Conservation (phyloP, 164 flowering plant species). For the Macadamia integrifolia region DNA sequence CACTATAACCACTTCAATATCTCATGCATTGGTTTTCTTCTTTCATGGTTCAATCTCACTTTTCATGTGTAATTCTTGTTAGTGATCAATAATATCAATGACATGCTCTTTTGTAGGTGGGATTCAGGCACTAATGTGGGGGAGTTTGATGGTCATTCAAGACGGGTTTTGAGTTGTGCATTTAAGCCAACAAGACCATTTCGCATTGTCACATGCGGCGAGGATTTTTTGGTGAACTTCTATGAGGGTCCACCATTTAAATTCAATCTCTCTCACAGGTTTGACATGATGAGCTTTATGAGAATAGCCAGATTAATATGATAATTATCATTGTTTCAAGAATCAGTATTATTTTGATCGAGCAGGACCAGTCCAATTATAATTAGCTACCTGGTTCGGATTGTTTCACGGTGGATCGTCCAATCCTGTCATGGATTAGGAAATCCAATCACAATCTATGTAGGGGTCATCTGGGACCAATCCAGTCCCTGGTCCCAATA, state of each 20-base stretch:
- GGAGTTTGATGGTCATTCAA: constrained; percentile 97
- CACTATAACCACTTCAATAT: too few relatives aligned
- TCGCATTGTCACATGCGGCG: constrained; percentile 94
- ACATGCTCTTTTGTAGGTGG: constrained; percentile 59
- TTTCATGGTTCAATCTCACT: neutral
- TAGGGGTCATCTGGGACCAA: too few relatives aligned
- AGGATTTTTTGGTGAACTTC: constrained; percentile 90
- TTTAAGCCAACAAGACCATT: constrained; percentile 95
- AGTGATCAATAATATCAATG: constrained; percentile 4
- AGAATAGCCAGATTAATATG: neutral
- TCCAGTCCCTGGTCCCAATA: too few relatives aligned
- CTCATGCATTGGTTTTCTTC: too few relatives aligned
- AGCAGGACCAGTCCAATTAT: too few relatives aligned
- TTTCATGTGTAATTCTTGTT: neutral
- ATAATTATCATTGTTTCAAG: too few relatives aligned
- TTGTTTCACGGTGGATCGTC: too few relatives aligned
- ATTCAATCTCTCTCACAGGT: constrained; percentile 93
- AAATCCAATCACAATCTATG: too few relatives aligned
- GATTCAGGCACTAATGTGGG: constrained; percentile 95
- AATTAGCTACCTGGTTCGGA: too few relatives aligned
- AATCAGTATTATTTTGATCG: too few relatives aligned
- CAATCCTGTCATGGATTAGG: too few relatives aligned
- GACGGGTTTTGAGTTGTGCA: constrained; percentile 88
- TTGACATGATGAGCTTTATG: constrained; percentile 3
- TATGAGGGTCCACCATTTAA: constrained; percentile 99